A percentile compares a stretch with the other conserved stretches of the same genome.
These are phyloP conservation scores for Leccinum subtestaceum DNA, from an alignment of 768 basidiomycete genomes.

Conservation along the genomic window DNA sequence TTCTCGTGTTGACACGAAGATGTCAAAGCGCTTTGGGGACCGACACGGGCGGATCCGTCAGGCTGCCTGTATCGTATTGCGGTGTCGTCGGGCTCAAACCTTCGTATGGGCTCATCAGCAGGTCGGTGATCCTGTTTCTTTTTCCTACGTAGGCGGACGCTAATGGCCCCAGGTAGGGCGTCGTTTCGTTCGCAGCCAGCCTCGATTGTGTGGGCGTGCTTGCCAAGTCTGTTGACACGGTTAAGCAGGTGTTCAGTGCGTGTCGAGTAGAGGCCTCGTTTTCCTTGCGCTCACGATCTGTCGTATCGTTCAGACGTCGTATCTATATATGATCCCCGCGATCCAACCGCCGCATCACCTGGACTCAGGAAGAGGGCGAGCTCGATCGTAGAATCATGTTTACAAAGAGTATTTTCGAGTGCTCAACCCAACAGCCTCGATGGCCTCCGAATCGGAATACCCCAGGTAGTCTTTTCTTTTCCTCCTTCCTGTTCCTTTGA, in stretches of 20 bases:
- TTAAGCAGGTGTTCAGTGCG: slow-evolving; percentile 61
- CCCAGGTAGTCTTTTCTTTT: slow-evolving; percentile 47
- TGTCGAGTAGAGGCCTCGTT: background rate
- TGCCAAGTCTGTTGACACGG: slow-evolving; percentile 47
- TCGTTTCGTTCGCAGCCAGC: slow-evolving; percentile 92
- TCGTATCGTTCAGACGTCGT: slow-evolving; percentile 27
- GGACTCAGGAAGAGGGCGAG: slow-evolving; percentile 38
- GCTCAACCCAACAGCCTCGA: slow-evolving; percentile 29
- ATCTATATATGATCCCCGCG: slow-evolving; percentile 55
- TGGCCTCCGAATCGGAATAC: slow-evolving; percentile 72
- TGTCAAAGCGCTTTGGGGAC: slow-evolving; percentile 76
- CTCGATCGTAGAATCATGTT: slow-evolving; percentile 18
- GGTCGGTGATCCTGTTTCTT: slow-evolving; percentile 43
- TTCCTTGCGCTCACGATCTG: slow-evolving; percentile 2
- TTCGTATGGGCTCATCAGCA: slow-evolving; percentile 87
- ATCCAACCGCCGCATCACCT: slow-evolving; percentile 67
- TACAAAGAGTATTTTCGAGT: background rate
- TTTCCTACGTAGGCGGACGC: slow-evolving; percentile 1
- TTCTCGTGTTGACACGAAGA: slow-evolving; percentile 2
- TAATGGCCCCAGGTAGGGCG: slow-evolving; percentile 63
- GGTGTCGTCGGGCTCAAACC: slow-evolving; percentile 92
- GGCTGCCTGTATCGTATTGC: slow-evolving; percentile 92
- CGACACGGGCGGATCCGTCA: slow-evolving; percentile 93
- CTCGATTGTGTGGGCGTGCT: slow-evolving; percentile 92
- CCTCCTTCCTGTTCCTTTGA: background rate